A percentile compares a stretch with the other conserved stretches of the same genome.
Evolutionary conservation across 164 flowering plant genomes (phyloP).

Genomic region (Sedum album): DNA sequence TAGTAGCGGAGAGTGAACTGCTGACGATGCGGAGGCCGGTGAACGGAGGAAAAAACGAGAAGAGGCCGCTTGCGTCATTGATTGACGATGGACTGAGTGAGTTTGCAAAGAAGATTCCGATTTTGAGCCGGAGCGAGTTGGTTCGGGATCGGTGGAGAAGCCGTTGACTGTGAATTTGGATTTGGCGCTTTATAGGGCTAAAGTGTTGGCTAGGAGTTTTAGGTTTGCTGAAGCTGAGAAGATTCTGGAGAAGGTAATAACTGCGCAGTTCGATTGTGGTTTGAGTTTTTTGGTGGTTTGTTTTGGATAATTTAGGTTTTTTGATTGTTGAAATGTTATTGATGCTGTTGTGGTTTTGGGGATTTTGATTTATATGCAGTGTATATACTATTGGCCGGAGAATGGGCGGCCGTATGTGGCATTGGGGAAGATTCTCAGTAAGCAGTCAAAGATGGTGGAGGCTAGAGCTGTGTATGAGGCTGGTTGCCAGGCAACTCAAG

Average conservation of each 20-base stretch:
- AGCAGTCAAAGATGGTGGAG: slow-evolving; percentile 49
- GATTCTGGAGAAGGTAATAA: slow-evolving; percentile 49
- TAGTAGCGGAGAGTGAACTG: slow-evolving; percentile 19
- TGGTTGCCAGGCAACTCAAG: slow-evolving; percentile 93
- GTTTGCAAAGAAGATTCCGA: slow-evolving; percentile 70
- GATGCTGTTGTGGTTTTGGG: background rate
- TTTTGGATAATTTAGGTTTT: background rate
- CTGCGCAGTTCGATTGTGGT: background rate
- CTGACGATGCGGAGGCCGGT: slow-evolving; percentile 60
- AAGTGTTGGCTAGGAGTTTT: slow-evolving; percentile 46
- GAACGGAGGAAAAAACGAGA: slow-evolving; percentile 7
- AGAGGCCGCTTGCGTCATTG: slow-evolving; percentile 19
- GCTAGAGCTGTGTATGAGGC: slow-evolving; percentile 78
- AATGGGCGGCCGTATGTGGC: slow-evolving; percentile 81
- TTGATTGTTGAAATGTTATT: background rate
- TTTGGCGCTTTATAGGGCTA: slow-evolving; percentile 73
- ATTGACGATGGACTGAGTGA: slow-evolving; percentile 43
- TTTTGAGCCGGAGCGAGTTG: slow-evolving; percentile 72
- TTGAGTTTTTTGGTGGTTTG: background rate
- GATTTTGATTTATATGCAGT: slow-evolving; percentile 21
- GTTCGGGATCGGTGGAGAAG: slow-evolving; percentile 26
- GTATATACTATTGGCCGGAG: slow-evolving; percentile 65
- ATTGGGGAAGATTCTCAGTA: slow-evolving; percentile 41
- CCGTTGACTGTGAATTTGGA: slow-evolving; percentile 72
- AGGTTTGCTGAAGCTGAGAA: slow-evolving; percentile 50